Evolutionary conservation across 495 filamentous ascomycete genomes (phyloP), one percentile per base, ranked within the genome.

Genomic region (Penicillium cosmopolitanum): DNA sequence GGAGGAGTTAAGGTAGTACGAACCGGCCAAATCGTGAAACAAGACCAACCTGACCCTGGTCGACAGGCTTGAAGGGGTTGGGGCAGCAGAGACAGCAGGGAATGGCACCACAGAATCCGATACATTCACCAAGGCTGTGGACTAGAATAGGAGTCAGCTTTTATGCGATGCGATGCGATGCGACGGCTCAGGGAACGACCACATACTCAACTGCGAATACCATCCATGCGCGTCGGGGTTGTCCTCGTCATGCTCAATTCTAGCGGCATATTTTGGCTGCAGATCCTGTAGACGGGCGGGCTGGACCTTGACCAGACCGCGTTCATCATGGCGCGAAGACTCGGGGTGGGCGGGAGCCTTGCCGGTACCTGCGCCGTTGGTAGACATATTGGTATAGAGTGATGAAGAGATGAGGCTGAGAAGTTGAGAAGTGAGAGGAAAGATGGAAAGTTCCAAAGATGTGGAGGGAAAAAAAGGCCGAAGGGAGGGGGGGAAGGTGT

Each of bases 41-140:
- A 31, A 99, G 81, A 57, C 95, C 95, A 33, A 99, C 95, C 66
- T 95, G 91, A 66, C 95, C 95, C 73, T 97, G 94, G 53, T 80
- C 73, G 66, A 97, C 93, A n/a, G 85, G 85, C 80, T 96, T 96
- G 84, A 93, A 98, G 12, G 95, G 95, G 76, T 99, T 99, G 33
- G 96, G 96, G 75, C 91, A 96, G 71, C 85, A 80, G 75, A 97
- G 75, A 76, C 94, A 95, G 85, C 93, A 97, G 2, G 96, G 96
- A 66, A 98, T 84, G 23, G 96, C 92, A 55, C 95, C 95, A 19
- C 89, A 69, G 60, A 84, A 89, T 58, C 95, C 95, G 64, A 97
- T 81, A 65, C 82, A 83, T 51, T 83, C 73, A 64, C 96, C 95
- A 44, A 97, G 78, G 36, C 77, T 77, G 68, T 91, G 89, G 70